Base-by-base conservation (phyloP, 768 basidiomycete species). In the Inosperma sp. region DNA sequence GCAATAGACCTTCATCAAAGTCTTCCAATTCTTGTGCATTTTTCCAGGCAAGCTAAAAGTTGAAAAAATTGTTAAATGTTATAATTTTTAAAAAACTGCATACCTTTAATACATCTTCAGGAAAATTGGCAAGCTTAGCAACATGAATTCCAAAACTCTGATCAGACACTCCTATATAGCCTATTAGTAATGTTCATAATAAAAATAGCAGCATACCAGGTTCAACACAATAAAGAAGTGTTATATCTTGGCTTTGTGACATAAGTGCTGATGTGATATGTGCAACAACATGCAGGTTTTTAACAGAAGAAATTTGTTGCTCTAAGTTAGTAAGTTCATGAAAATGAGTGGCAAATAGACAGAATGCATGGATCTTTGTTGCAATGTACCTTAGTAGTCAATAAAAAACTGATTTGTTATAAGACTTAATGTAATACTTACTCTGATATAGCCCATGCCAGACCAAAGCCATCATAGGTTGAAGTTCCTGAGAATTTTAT, bases 381-480 rank as follows among this genome's bases (percentile, higher is more conserved):
- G 93, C 94, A 53, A 99, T 95, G 60, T 96, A 85, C 65, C 94
- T 97, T 33, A 17, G 19, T 29, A 12, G n/a, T 26, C 19, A 16
- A 42, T 19, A 21, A 36, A 48, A n/a, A 12, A 17, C 33, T 34
- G 46, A 3, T 14, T 14, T n/a, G 23, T 17, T 14, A 4, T 16
- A 8, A 46, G 30, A 34, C 5, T 2, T 26, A 5, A n/a, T 7
- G 22, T 39, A 16, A 27, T 30, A 66, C 80, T 53, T 65, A 94
- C 94, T 99, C 96, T 45, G 93, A 95, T 59, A 98, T 98, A 1
- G 95, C 93, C 95, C 95, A 99, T 0, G 96, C 96, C 5, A 99
- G 77, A 5, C 94, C 95, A 60, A 97, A 97, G 5, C 95, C 95
- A 65, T 99, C 95, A 57, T 95, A 95, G 0, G 95, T 97, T 0